These are phyloP conservation scores for Dactylonectria macrodidyma DNA, from an alignment of 2,329 filamentous ascomycete species.

Conservation along the genomic window DNA sequence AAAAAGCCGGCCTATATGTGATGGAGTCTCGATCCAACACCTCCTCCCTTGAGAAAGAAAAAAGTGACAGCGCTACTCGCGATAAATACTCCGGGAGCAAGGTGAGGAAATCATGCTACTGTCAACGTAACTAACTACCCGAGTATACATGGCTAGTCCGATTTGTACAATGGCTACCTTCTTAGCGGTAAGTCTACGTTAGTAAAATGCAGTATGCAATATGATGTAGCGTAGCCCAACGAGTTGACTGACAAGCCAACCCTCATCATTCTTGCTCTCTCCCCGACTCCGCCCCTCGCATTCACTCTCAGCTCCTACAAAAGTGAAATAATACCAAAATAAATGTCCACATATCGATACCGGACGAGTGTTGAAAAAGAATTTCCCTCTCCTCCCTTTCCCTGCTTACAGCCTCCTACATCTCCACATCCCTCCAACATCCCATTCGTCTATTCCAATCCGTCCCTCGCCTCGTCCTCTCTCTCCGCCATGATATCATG, in stretches of 20 bases:
- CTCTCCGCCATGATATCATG: conserved; percentile 19
- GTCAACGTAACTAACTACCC: background rate
- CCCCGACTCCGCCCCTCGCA: background rate
- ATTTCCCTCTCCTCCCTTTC: too few relatives aligned
- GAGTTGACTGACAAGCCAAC: background rate
- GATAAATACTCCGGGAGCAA: too few relatives aligned
- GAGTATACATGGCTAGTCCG: background rate
- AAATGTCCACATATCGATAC: background rate
- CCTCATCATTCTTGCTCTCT: background rate
- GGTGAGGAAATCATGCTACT: too few relatives aligned
- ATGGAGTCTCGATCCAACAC: too few relatives aligned
- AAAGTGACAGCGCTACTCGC: background rate
- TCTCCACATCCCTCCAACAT: background rate
- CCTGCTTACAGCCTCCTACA: background rate
- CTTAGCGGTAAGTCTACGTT: too few relatives aligned
- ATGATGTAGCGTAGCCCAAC: background rate
- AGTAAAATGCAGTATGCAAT: background rate
- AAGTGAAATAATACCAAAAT: background rate
- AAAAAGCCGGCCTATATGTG: background rate
- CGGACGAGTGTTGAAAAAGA: background rate
- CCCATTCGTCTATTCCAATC: background rate
- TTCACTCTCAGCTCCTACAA: background rate
- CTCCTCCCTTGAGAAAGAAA: background rate
- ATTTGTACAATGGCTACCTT: too few relatives aligned
- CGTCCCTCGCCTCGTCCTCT: background rate